Conservation (phyloP, 163 green algal genomes). For the Prototheca stagnorum region DNA sequence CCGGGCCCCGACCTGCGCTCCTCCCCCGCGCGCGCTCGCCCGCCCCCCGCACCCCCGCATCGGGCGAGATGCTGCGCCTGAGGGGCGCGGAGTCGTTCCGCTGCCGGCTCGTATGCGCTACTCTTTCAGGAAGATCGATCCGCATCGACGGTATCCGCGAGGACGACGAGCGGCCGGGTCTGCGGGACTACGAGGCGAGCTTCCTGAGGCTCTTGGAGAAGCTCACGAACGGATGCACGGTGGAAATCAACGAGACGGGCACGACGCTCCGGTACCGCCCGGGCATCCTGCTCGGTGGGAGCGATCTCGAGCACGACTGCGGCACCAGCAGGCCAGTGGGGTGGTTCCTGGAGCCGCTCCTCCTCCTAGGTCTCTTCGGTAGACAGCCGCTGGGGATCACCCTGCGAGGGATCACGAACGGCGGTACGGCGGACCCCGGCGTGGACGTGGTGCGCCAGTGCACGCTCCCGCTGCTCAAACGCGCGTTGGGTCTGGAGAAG, state of each 20-base stretch:
- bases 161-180: slow-evolving; percentile 51
- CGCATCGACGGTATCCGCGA: slow-evolving; percentile 83
- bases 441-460: slow-evolving; percentile 80
- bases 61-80: slow-evolving; percentile 75
- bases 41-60: no score
- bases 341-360: slow-evolving; percentile 89
- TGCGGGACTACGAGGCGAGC: slow-evolving; percentile 76
- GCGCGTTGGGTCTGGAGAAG: slow-evolving; percentile 43
- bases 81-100: slow-evolving; percentile 59
- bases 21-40: no score
- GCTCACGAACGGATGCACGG: slow-evolving; percentile 77
- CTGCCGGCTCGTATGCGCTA: slow-evolving; percentile 67
- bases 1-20: no score
- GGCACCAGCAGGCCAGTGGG: slow-evolving; percentile 61
- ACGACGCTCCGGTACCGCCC: slow-evolving; percentile 81
- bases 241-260: slow-evolving; percentile 97
- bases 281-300: slow-evolving; percentile 65
- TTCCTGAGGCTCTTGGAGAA: slow-evolving; percentile 93
- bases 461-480: slow-evolving; percentile 74
- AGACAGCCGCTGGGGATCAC: slow-evolving; percentile 69
- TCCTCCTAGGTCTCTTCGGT: slow-evolving; percentile 73
- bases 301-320: slow-evolving; percentile 74
- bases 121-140: slow-evolving; percentile 56
- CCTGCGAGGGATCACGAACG: slow-evolving; percentile 86
- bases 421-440: slow-evolving; percentile 45